Evolutionary conservation across 2,329 filamentous ascomycete species (phyloP).

Genomic region (Trichophyton mentagrophytes): DNA sequence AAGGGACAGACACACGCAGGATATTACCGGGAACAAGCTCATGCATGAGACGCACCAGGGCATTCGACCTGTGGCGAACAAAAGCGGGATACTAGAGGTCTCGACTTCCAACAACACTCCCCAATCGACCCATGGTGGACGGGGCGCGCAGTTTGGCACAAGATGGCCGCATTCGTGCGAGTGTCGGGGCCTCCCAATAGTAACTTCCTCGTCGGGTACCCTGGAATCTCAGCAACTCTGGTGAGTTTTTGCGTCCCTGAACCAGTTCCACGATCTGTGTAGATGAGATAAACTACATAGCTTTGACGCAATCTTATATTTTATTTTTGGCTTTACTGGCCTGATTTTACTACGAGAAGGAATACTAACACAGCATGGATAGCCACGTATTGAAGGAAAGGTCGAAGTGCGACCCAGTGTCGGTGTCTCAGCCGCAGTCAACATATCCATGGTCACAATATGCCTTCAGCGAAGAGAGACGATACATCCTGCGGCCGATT

Average conservation of each 20-base stretch:
- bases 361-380: slow-evolving; percentile 15
- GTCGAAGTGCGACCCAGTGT: slow-evolving; percentile 85
- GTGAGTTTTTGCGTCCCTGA: slow-evolving; percentile 44
- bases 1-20: no score
- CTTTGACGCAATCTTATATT: background rate
- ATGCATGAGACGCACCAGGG: slow-evolving; percentile 2
- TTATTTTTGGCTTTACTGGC: background rate
- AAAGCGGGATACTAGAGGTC: background rate
- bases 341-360: slow-evolving; percentile 2
- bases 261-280: background rate
- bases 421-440: slow-evolving; percentile 77
- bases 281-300: background rate
- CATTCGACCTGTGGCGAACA: background rate
- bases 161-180: slow-evolving; percentile 73
- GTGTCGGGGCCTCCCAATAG: slow-evolving; percentile 95
- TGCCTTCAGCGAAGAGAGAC: slow-evolving; percentile 86
- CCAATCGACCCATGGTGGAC: slow-evolving; percentile 12
- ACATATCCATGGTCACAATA: slow-evolving; percentile 86
- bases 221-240: slow-evolving; percentile 91
- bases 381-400: slow-evolving; percentile 95
- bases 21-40: background rate
- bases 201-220: slow-evolving; percentile 92
- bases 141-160: slow-evolving; percentile 16
- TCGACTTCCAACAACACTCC: background rate
- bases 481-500: slow-evolving; percentile 92